Conservation (phyloP, 768 basidiomycete species). For the Roridomyces roridus region DNA sequence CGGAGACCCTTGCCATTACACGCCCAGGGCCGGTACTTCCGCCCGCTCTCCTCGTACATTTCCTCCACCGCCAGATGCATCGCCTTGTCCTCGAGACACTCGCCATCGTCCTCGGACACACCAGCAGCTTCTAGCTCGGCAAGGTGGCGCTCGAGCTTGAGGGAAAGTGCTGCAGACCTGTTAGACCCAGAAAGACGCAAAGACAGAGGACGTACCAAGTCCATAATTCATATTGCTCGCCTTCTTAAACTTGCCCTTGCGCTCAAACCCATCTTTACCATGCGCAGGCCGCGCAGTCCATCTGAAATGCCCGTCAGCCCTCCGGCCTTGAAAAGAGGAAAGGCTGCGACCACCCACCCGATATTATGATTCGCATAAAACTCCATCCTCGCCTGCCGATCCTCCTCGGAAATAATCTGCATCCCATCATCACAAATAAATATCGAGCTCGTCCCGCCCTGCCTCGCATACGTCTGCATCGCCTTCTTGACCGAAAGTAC, state of each 20-base stretch:
- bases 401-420: slow-evolving; percentile 69
- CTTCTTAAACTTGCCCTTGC: slow-evolving; percentile 92
- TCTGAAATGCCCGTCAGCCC: slow-evolving; percentile 16
- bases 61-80: slow-evolving; percentile 78
- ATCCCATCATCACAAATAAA: slow-evolving; percentile 87
- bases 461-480: slow-evolving; percentile 86
- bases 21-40: slow-evolving; percentile 70
- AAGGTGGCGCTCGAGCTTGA: slow-evolving; percentile 64
- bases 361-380: slow-evolving; percentile 85
- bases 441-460: slow-evolving; percentile 82
- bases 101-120: slow-evolving; percentile 48
- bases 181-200: not conserved
- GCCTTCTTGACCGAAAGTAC: slow-evolving; percentile 83
- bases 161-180: slow-evolving; percentile 51
- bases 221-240: slow-evolving; percentile 84
- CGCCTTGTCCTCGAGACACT: slow-evolving; percentile 72
- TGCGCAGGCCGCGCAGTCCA: slow-evolving; percentile 85
- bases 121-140: slow-evolving; percentile 50
- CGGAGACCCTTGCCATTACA: slow-evolving; percentile 77
- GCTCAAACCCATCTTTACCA: slow-evolving; percentile 85
- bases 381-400: slow-evolving; percentile 65
- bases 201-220: slow-evolving; percentile 36
- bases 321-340: not conserved
- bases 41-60: slow-evolving; percentile 62
- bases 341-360: slow-evolving; percentile 27